These are phyloP conservation scores for Mycena rebaudengoi DNA, from an alignment of 768 basidiomycete genomes.

Conservation along the genomic window DNA sequence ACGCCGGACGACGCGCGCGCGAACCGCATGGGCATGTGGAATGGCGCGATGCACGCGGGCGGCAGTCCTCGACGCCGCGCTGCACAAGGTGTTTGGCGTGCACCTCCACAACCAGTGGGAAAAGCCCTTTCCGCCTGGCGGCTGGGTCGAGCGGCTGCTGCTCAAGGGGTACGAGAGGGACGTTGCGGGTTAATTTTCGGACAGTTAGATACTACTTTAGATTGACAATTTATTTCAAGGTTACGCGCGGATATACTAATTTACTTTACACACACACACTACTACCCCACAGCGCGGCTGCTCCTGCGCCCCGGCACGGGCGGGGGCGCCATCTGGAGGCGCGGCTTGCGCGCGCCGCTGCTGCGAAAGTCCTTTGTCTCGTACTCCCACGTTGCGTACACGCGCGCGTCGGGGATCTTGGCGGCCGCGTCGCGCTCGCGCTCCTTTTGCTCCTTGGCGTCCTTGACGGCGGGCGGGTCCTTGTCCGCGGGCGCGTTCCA, in stretches of 20 bases:
- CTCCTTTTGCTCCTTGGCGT: conserved; percentile 37
- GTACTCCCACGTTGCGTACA: conserved; percentile 67
- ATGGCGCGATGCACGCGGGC: conserved; percentile 62
- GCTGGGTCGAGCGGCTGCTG: conserved; percentile 89
- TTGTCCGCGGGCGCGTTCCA: conserved; percentile 57
- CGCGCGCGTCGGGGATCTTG: conserved; percentile 57
- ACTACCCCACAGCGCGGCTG: conserved; percentile 11
- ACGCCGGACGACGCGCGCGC: conserved; percentile 58
- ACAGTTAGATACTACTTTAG: no score
- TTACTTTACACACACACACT: no score
- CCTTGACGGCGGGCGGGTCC: conserved; percentile 35
- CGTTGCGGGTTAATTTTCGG: no score
- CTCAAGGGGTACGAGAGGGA: conserved; percentile 68
- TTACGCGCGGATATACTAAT: no score
- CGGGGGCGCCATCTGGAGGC: neutral
- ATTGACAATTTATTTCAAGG: no score
- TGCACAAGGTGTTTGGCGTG: conserved; percentile 83
- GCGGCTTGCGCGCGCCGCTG: conserved; percentile 36
- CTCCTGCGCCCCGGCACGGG: neutral
- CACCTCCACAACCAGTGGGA: conserved; percentile 98
- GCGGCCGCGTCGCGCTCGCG: no score
- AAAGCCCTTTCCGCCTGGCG: conserved; percentile 80
- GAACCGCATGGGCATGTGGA: conserved; percentile 70
- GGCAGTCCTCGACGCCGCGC: conserved; percentile 68
- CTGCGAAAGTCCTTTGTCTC: conserved; percentile 58